Conservation (phyloP, 345 rosid species). For the Syzygium aqueum region DNA sequence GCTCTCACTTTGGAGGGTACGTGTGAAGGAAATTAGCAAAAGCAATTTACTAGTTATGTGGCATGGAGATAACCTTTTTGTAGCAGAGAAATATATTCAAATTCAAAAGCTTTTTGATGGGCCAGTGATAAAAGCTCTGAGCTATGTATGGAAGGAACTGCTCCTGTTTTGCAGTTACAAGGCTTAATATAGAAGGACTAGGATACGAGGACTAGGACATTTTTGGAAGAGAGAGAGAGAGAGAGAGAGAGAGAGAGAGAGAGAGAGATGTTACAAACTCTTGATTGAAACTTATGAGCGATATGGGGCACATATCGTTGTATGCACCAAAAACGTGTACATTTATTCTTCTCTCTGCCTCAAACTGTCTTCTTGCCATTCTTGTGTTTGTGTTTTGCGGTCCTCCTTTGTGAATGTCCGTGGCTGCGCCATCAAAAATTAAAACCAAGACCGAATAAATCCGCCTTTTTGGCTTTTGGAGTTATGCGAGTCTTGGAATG, state of each 20-base stretch:
- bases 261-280: background rate
- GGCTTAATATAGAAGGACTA: conserved; percentile 1
- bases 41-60: background rate
- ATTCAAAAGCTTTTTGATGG: background rate
- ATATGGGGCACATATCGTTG: background rate
- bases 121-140: background rate
- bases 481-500: background rate
- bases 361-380: background rate
- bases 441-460: background rate
- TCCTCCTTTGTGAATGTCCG: background rate
- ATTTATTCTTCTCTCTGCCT: background rate
- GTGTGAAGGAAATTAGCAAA: background rate
- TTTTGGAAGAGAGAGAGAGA: background rate
- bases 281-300: background rate
- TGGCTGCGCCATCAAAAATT: background rate
- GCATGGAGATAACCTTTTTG: background rate
- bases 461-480: background rate
- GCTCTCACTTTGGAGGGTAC: background rate
- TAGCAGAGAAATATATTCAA: background rate
- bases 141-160: background rate
- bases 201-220: background rate
- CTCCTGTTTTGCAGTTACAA: background rate
- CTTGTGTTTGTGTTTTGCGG: background rate
- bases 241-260: background rate
- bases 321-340: background rate